Evolutionary conservation across 2,329 filamentous ascomycete genomes (phyloP), one percentile per base, ranked within the genome.

Genomic region (Sarocladiaceae sp.): DNA sequence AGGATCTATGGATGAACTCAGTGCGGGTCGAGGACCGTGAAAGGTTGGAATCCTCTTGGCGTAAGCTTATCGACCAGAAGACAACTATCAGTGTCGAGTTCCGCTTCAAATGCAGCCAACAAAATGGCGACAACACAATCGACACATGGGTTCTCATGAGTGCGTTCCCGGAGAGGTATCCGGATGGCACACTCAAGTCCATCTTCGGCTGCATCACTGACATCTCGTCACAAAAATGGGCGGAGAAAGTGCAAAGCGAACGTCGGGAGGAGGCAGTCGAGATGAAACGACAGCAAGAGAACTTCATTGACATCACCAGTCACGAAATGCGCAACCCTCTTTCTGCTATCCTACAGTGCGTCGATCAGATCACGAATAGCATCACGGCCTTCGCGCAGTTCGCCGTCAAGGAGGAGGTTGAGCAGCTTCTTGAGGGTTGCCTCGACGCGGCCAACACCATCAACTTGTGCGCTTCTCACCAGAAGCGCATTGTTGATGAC

Each of bases 141-240:
- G 86, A 89, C 56, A 90, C 86, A 0, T 92, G 88, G 88, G 87
- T 87, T 1, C 68, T 91, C 26, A 86, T 91, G 75, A 88, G 82
- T 52, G 87, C 86, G 0, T 90, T 87, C 58, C 87, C 87, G 0
- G 87, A 92, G 59, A 86, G 80, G 60, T 77, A 86, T 55, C 70
- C 74, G 1, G 71, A 80, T 25, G 87, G 86, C 3, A 71, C 73
- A 25, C 75, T 91, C 50, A 89, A 89, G 69, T 83, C 84, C 55
- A 85, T 91, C 2, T 91, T 92, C 59, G 88, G 87, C 50, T 88
- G 84, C 62, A 86, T 95, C 50, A 93, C 89, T 0, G 89, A 95
- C 62, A 95, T 96, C 57, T 90, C 87, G 17, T 82, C 87, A 51
- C 88, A 94, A 64, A 96, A 95, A 65, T 86, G 86, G 76, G 89